Evolutionary conservation across 208 protist species (phyloP).

Genomic region (Leishmania amazonensis): DNA sequence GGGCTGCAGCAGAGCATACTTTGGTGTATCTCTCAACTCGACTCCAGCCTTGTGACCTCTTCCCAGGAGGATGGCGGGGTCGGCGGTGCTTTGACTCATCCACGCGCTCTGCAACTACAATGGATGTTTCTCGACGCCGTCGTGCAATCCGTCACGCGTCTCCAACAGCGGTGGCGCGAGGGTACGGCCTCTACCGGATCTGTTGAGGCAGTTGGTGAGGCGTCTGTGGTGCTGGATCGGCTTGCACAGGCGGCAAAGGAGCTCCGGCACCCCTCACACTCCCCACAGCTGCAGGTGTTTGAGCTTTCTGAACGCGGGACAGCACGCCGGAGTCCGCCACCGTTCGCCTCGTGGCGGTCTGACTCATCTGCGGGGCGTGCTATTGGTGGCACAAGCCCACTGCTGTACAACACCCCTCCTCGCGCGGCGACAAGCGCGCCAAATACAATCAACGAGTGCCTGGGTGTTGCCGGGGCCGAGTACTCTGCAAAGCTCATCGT

Average conservation of each 20-base stretch:
- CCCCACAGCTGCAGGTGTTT: conserved; percentile 23
- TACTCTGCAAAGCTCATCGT: conserved; percentile 31
- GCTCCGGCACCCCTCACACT: background rate
- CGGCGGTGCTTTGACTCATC: conserved; percentile 24
- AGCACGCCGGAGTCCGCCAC: conserved; percentile 14
- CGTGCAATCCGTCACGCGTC: background rate
- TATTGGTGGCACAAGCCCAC: background rate
- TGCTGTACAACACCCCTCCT: background rate
- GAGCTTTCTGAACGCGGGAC: conserved; percentile 6
- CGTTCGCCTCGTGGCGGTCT: conserved; percentile 13
- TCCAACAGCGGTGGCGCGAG: conserved; percentile 2
- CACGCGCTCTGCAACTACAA: conserved; percentile 27
- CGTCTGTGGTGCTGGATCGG: conserved; percentile 13
- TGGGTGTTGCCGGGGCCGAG: conserved; percentile 17
- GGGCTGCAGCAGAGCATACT: conserved; percentile 40
- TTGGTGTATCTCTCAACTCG: conserved; percentile 20
- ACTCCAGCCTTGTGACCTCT: background rate
- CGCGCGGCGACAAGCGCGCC: background rate
- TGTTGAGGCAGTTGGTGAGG: conserved; percentile 11
- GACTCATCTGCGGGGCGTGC: background rate
- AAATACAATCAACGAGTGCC: conserved; percentile 12
- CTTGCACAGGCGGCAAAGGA: conserved; percentile 9
- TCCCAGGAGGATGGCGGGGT: conserved; percentile 26
- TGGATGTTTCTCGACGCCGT: conserved; percentile 23
- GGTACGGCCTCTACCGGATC: background rate